A percentile compares a stretch with the other conserved stretches of the same genome.
phyloP scores from a whole-genome alignment of 768 basidiomycete species.

The Boletus rubropictus region DNA sequence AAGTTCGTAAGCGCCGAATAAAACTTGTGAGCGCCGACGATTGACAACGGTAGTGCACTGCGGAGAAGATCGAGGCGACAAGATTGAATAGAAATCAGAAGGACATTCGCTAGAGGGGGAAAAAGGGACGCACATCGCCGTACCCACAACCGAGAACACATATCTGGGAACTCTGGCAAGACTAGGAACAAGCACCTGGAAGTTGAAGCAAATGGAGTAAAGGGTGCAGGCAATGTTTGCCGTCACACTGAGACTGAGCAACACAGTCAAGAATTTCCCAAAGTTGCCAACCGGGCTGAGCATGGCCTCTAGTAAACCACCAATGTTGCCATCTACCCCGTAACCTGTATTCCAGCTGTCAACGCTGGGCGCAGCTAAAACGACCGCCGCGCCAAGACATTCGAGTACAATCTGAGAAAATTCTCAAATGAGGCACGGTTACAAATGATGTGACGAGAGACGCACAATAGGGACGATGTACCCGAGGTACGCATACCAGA shows the following conservation, averaged over 20 bases:
- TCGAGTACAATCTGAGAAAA: conserved; percentile 33
- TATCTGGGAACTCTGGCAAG: conserved; percentile 60
- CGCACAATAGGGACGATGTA: conserved; percentile 57
- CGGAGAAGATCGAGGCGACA: neutral
- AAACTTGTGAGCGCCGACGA: conserved; percentile 64
- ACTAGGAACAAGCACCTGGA: conserved; percentile 63
- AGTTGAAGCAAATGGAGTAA: conserved; percentile 72
- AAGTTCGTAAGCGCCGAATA: conserved; percentile 59
- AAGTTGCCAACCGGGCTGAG: conserved; percentile 58
- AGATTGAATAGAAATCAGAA: conserved; percentile 5
- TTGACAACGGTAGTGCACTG: conserved; percentile 63
- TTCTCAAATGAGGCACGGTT: neutral
- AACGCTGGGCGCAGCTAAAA: conserved; percentile 48
- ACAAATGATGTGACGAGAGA: conserved; percentile 15
- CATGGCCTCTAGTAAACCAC: conserved; percentile 59
- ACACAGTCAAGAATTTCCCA: conserved; percentile 64
- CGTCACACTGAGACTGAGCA: conserved; percentile 71
- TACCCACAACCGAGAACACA: conserved; percentile 60
- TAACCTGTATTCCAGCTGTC: conserved; percentile 55
- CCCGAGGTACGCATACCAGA: conserved; percentile 59
- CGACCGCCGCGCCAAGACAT: conserved; percentile 66
- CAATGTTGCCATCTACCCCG: conserved; percentile 47
- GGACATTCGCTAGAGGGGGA: neutral
- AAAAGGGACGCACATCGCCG: conserved; percentile 50
- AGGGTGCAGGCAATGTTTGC: conserved; percentile 80